Base-by-base conservation (phyloP, 2,329 filamentous ascomycete genomes). In the Cladophialophora immunda region DNA sequence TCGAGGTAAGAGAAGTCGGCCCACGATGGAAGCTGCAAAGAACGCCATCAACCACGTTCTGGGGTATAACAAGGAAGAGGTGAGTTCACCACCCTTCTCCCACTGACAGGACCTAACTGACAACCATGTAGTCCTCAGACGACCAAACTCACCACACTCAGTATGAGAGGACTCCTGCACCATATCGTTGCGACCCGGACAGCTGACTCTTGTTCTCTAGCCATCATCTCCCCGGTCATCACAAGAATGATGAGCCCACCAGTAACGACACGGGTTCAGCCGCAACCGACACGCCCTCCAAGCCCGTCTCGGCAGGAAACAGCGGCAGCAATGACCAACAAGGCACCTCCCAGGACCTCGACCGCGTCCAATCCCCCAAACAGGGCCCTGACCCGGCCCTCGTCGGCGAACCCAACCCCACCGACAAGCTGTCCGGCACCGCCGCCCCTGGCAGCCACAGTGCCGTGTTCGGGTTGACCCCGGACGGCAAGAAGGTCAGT, bases 401-500 rank as follows among this genome's bases (percentile, higher is more conserved):
- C 22, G 58, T 69, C n/a, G 65, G 64, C 45, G 58, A 66, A 25
- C 25, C 67, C 41, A 61, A 66, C 27, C 27, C 58, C 15, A 62
- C 68, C 9, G 47, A 45, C 29, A 72, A 72, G 45, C 41, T 71
- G 36, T 67, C 66, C 8, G 71, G 71, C 55, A 62, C 60, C 8
- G 71, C 56, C 25, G 68, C 32, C 1, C 64, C 65, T 4, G 71
- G 71, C 52, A 70, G 68, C n/a, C 71, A 73, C 65, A 69, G 66
- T 7, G 71, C 71, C 15, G 64, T 72, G 30, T 73, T 73, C 45
- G 71, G 71, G 2, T 62, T 73, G n/a, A 73, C 71, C 6, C 71
- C 68, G 22, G 62, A 69, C 47, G 68, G 68, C 32, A 61, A 68
- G 36, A 69, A 56, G 29, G 19, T 64, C 19, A 30, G 32, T 19